Evolutionary conservation across 2,329 filamentous ascomycete species (phyloP).

Genomic region (Beauveria pseudobassiana): DNA sequence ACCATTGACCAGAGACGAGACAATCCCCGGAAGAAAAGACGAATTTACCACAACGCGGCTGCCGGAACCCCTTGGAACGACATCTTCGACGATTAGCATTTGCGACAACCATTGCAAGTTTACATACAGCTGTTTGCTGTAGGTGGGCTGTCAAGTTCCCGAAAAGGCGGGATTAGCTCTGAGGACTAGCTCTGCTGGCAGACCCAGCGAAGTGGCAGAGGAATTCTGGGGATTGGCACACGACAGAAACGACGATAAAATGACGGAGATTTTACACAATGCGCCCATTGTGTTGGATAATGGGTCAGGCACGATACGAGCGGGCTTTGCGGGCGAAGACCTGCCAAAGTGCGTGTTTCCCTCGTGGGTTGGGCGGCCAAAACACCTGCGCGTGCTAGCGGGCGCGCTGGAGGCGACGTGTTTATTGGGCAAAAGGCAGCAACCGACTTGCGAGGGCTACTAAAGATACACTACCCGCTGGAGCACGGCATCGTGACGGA

Average conservation of each 20-base stretch:
- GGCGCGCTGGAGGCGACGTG: slow-evolving; percentile 89
- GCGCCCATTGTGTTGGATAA: slow-evolving; percentile 98
- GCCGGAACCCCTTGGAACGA: not conserved
- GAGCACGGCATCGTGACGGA: slow-evolving; percentile 98
- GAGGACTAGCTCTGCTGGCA: not conserved
- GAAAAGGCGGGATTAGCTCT: not conserved
- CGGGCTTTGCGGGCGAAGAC: slow-evolving; percentile 94
- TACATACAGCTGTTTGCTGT: slow-evolving; percentile 2
- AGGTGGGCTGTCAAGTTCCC: slow-evolving; percentile 2
- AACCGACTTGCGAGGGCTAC: slow-evolving; percentile 79
- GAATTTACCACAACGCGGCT: not conserved
- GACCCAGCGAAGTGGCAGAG: not conserved
- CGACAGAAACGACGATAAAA: slow-evolving; percentile 20
- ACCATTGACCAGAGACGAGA: slow-evolving; percentile 4
- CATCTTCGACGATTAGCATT: not conserved
- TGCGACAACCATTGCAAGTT: not conserved
- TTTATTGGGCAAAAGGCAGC: slow-evolving; percentile 90
- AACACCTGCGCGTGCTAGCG: slow-evolving; percentile 91
- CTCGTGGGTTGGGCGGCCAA: slow-evolving; percentile 92
- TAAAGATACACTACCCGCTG: slow-evolving; percentile 93
- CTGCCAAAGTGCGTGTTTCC: slow-evolving; percentile 95
- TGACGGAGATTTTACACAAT: slow-evolving; percentile 74
- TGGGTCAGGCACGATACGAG: slow-evolving; percentile 93
- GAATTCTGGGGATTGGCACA: not conserved
- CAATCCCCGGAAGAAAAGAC: not conserved